Evolutionary conservation across 352 stramenopile genomes (phyloP), one percentile per base, ranked within the genome.

Genomic region (Thraustotheca clavata): DNA sequence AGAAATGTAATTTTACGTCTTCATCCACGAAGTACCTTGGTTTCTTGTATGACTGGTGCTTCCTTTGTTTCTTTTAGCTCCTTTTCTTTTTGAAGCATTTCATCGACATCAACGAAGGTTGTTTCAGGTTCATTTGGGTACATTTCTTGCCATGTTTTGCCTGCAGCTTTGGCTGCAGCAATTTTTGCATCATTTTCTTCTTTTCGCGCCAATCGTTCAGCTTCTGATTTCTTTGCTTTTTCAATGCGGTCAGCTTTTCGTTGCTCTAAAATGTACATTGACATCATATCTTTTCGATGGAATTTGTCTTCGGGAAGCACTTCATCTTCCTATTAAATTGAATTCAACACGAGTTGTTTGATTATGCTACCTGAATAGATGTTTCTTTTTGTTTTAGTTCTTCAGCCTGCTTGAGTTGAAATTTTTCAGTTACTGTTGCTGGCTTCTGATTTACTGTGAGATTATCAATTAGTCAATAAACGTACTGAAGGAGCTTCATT

Each of bases 261-360:
- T 63, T 91, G 80, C 62, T 92, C 83, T 26, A 92, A 69, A 71
- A 88, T 88, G 59, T 89, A 82, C 81, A 92, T 91, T 12, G 83
- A 92, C 75, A 92, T 79, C 79, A 92, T 88, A 62, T 92, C 80
- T 41, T 83, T 82, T 41, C 76, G 76, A 32, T 92, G 83, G 60
- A 89, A 92, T 11, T 72, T 61, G n/a, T 92, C 80, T 54, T 92
- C 79, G 1, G 83, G 81, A 2, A 92, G 74, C 50, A 91, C 80
- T 67, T 88, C 79, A 27, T 90, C 79, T 40, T 91, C 79, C 32
- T 80, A 63, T 31, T 89, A 71, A 87, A 39, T 48, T 70, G 27
- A 69, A 26, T 52, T 62, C 24, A 62, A 67, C 34, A 35, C n/a
- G 24, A 49, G 49, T 60, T 29, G n/a, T 12, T 41, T 29, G 12